Conservation (phyloP, 257 asterid species). For the Dorcoceras hygrometricum region DNA sequence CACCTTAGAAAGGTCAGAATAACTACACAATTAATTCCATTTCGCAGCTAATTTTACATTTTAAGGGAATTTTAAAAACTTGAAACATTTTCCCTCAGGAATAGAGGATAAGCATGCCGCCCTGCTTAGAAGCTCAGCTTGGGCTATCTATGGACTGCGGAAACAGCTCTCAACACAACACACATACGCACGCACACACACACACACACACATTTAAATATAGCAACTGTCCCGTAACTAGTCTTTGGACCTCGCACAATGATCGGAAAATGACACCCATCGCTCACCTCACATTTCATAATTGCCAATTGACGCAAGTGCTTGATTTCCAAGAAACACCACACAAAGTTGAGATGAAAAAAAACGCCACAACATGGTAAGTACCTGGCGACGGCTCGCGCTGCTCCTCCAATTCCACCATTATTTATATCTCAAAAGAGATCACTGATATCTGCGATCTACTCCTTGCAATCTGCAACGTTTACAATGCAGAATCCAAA, state of each 20-base stretch:
- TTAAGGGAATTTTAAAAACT: not conserved
- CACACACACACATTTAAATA: no score
- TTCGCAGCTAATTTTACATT: not conserved
- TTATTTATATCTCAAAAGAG: conserved; percentile 27
- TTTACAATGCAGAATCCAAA: not conserved
- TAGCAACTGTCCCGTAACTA: not conserved
- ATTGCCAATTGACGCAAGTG: conserved; percentile 20
- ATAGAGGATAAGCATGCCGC: not conserved
- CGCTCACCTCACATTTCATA: not conserved
- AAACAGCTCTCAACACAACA: not conserved
- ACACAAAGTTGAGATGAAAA: conserved; percentile 2
- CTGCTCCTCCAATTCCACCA: conserved; percentile 58
- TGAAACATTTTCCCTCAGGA: not conserved
- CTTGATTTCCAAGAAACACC: conserved; percentile 13
- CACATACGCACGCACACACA: no score
- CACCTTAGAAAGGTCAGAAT: not conserved
- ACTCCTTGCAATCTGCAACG: not conserved
- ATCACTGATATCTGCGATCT: not conserved
- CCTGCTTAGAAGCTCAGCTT: not conserved
- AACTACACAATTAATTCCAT: not conserved
- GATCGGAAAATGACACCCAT: not conserved
- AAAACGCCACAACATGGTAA: conserved; percentile 16
- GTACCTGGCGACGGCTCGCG: conserved; percentile 46
- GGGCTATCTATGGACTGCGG: not conserved
- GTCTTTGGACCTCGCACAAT: not conserved